Conservation (phyloP, 805 yeast species). For the Candida chauliodis region DNA sequence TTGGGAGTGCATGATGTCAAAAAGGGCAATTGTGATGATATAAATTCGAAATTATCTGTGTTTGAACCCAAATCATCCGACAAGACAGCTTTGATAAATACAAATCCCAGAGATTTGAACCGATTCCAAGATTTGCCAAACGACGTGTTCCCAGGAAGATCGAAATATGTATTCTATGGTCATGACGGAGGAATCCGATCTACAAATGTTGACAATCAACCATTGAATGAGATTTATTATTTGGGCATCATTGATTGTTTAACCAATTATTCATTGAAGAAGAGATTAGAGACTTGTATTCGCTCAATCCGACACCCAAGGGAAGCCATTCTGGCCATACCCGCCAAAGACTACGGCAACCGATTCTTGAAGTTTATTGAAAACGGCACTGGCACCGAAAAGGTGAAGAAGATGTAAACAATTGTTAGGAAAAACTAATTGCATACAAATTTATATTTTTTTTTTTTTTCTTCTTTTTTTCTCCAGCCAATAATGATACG, state of each 20-base stretch:
- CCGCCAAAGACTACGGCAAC: slow-evolving; percentile 86
- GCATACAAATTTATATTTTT: too few relatives aligned
- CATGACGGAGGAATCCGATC: slow-evolving; percentile 85
- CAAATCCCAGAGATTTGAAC: slow-evolving; percentile 45
- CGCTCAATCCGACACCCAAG: slow-evolving; percentile 68
- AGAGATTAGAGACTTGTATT: slow-evolving; percentile 82
- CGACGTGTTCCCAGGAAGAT: slow-evolving; percentile 44
- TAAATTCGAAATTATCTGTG: slow-evolving; percentile 37
- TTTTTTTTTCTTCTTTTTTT: too few relatives aligned
- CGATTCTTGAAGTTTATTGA: slow-evolving; percentile 73
- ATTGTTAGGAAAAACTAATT: too few relatives aligned
- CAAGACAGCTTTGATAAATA: slow-evolving; percentile 38
- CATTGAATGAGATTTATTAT: slow-evolving; percentile 70
- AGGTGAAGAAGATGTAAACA: slow-evolving; percentile 11
- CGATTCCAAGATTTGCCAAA: slow-evolving; percentile 39
- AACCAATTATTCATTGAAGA: slow-evolving; percentile 71
- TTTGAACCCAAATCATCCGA: slow-evolving; percentile 41
- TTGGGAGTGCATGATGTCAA: slow-evolving; percentile 82
- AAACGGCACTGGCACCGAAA: slow-evolving; percentile 20
- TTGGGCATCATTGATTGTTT: slow-evolving; percentile 93
- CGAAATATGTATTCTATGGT: slow-evolving; percentile 59
- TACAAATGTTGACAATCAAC: slow-evolving; percentile 59
- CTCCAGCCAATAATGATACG: too few relatives aligned
- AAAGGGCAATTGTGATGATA: slow-evolving; percentile 37
- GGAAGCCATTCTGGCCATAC: slow-evolving; percentile 78